phyloP scores from a whole-genome alignment of 192 early-diverging fungal species.

The Pilobolus umbonatus region DNA sequence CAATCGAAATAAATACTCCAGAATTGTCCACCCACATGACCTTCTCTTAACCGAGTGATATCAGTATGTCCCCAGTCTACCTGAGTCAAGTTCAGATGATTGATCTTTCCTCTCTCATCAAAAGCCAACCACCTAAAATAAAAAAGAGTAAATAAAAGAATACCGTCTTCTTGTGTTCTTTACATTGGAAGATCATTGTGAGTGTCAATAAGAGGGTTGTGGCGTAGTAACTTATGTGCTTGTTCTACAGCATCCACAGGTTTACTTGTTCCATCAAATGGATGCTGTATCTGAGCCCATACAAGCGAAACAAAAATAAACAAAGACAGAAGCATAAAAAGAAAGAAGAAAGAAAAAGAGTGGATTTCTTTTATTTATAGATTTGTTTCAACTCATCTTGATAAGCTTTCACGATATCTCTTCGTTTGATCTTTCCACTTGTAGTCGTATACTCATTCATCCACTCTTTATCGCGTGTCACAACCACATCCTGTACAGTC shows the following conservation, averaged over 20 bases:
- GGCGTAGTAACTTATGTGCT: slow-evolving; percentile 14
- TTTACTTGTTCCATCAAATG: background rate
- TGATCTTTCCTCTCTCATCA: slow-evolving; percentile 28
- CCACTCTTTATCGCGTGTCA: slow-evolving; percentile 60
- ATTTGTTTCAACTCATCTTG: slow-evolving; percentile 29
- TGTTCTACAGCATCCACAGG: slow-evolving; percentile 1
- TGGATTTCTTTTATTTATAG: slow-evolving; percentile 14
- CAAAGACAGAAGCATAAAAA: background rate
- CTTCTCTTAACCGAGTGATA: slow-evolving; percentile 20
- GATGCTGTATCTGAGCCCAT: background rate
- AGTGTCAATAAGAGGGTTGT: slow-evolving; percentile 30
- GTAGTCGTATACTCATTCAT: slow-evolving; percentile 70
- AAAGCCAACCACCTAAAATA: slow-evolving; percentile 22
- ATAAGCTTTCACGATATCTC: slow-evolving; percentile 32
- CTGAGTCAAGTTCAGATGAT: slow-evolving; percentile 11
- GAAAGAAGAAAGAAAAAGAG: slow-evolving; percentile 1
- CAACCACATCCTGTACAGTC: slow-evolving; percentile 50
- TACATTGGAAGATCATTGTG: slow-evolving; percentile 35
- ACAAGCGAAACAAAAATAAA: background rate
- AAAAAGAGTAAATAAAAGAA: background rate
- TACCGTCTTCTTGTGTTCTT: background rate
- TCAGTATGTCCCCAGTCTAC: slow-evolving; percentile 30
- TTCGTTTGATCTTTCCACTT: slow-evolving; percentile 70
- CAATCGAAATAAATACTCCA: slow-evolving; percentile 35
- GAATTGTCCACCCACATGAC: slow-evolving; percentile 32